Evolutionary conservation across 1,284 basidiomycete species (phyloP), one percentile per base, ranked within the genome.

Genomic region (Trichosporon asahii): DNA sequence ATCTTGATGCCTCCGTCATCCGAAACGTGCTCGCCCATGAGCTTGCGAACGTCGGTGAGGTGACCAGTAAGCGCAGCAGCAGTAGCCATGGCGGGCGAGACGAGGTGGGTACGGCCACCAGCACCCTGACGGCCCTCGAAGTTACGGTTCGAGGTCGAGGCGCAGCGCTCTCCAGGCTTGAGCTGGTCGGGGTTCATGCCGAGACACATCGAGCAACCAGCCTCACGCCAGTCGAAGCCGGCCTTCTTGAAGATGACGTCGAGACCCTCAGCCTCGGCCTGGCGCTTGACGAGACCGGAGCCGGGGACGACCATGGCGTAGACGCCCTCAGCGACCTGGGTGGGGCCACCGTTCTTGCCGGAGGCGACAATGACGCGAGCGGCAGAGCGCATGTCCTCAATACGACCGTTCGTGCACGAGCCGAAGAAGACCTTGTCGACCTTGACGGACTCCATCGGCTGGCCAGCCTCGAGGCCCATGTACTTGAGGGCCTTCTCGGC

Each of bases 121-220:
- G 94, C 88, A 73, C 94, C 94, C 82, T 96, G 93, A 49, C 87
- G 90, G 66, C 95, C 95, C 84, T 98, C 95, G 79, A 98, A 98
- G 85, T 98, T 98, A 73, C 95, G 90, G 85, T 98, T 98, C 80
- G 94, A 96, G 53, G 95, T 98, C 77, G 92, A 95, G 6, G 95
- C 95, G 79, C 95, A 98, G 66, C 95, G 91, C 84, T 98, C 92
- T 64, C 91, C 90, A 2, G 94, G 93, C 44, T 88, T 86, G 66
- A 98, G 87, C 83, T 96, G 94, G 84, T 98, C 95, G 11, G 95
- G 93, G 84, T 98, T 98, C 95, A 98, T 98, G 57, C 94, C 95
- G 73, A 98, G 83, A 84, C 95, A 98, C 95, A 98, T 98, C 35
- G 95, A 98, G 82, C 95, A 98, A 35, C 95, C 95, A 33, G 95